These are phyloP conservation scores for Wickerhamiella galacta DNA, from an alignment of 805 yeast species.

Conservation along the genomic window DNA sequence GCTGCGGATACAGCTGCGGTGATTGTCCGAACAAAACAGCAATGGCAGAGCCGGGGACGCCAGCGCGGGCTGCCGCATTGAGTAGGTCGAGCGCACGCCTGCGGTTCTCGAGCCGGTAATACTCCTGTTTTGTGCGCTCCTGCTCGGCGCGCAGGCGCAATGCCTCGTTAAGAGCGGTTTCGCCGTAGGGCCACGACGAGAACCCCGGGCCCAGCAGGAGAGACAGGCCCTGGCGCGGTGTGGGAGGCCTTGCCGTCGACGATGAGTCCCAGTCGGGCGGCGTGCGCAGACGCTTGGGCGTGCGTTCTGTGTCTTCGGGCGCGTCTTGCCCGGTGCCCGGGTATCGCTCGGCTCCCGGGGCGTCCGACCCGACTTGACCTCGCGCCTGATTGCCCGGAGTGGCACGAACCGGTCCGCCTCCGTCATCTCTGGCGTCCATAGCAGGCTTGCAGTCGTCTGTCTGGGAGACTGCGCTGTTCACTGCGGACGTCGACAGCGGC, in stretches of 20 bases:
- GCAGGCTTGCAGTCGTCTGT: too few species aligned
- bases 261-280: background rate
- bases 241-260: too few species aligned
- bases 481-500: background rate
- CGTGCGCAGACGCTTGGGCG: too few species aligned
- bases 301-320: too few species aligned
- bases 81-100: conserved; percentile 45
- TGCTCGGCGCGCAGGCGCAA: conserved; percentile 49
- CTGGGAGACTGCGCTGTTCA: background rate
- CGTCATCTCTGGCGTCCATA: too few species aligned
- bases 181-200: conserved; percentile 37
- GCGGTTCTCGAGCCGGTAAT: conserved; percentile 46
- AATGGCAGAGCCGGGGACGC: conserved; percentile 47
- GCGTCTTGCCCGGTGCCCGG: too few species aligned
- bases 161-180: conserved; percentile 40
- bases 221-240: conserved; percentile 7
- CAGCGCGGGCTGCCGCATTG: conserved; percentile 39
- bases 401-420: too few species aligned
- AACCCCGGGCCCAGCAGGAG: conserved; percentile 37
- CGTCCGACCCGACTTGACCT: too few species aligned
- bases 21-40: conserved; percentile 37
- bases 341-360: too few species aligned
- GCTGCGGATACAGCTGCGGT: conserved; percentile 2
- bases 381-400: too few species aligned
- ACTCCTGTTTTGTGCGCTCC: conserved; percentile 71